These are phyloP conservation scores for Xylaria scruposa DNA, from an alignment of 495 filamentous ascomycete genomes.

Conservation along the genomic window DNA sequence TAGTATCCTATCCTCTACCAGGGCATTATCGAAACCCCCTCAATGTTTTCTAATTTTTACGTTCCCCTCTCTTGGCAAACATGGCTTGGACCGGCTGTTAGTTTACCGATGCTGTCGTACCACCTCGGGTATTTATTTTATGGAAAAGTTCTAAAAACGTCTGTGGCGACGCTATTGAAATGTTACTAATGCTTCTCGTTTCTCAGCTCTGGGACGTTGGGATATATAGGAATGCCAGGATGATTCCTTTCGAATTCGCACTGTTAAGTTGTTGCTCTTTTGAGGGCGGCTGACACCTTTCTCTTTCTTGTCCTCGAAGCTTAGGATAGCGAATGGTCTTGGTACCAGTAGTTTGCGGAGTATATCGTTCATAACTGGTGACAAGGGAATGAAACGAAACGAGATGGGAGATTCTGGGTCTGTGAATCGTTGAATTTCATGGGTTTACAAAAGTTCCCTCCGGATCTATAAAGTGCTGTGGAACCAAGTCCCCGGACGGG, in stretches of 20 bases:
- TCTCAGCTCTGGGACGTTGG: neutral
- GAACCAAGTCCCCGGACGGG: neutral
- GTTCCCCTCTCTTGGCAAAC: neutral
- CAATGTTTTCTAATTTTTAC: neutral
- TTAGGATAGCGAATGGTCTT: neutral
- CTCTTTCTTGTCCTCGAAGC: too few relatives aligned
- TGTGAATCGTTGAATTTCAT: neutral
- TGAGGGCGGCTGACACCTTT: neutral
- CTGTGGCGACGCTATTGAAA: conserved; percentile 6
- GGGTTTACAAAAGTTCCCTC: neutral
- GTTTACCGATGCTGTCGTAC: neutral
- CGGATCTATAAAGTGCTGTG: neutral
- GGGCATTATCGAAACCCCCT: neutral
- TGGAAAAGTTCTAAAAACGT: neutral
- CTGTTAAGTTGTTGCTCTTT: neutral
- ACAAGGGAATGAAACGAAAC: neutral
- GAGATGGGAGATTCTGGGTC: neutral
- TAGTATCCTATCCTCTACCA: neutral
- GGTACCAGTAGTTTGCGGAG: neutral
- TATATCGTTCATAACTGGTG: neutral
- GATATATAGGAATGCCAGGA: neutral
- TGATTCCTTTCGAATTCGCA: neutral
- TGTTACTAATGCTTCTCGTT: neutral
- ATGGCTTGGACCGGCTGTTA: neutral
- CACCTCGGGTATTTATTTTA: neutral